These are phyloP conservation scores for Penicillium sp. DNA, from an alignment of 2,329 filamentous ascomycete genomes.

Conservation along the genomic window DNA sequence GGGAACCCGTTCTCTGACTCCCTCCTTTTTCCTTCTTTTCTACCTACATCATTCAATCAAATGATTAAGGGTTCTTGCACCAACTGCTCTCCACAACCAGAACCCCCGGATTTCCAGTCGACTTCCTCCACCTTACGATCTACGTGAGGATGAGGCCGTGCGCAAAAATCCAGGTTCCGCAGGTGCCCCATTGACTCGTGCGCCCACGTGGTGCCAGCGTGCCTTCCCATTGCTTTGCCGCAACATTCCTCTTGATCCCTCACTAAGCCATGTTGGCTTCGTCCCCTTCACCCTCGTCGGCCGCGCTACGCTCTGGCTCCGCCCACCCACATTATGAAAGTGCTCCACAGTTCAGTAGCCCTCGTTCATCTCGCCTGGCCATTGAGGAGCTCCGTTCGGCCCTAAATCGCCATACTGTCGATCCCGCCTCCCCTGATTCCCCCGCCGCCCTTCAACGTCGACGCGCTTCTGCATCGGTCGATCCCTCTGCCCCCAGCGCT, in stretches of 20 bases:
- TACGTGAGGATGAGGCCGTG: constrained; percentile 30
- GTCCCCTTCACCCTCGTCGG: constrained; percentile 42
- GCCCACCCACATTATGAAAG: constrained; percentile 34
- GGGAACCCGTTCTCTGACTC: background rate
- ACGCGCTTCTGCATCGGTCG: constrained; percentile 31
- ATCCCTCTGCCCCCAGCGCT: constrained; percentile 8
- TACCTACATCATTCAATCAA: constrained; percentile 1
- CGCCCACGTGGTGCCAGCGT: constrained; percentile 39
- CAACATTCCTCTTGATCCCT: constrained; percentile 18
- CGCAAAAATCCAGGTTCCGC: constrained; percentile 32
- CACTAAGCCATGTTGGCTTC: constrained; percentile 39
- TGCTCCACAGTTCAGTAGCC: constrained; percentile 33
- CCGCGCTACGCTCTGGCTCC: constrained; percentile 34
- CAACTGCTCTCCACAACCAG: constrained; percentile 1
- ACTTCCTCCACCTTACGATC: constrained; percentile 7
- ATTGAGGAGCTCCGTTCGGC: constrained; percentile 45
- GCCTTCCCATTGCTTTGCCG: constrained; percentile 22
- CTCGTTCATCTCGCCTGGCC: constrained; percentile 37
- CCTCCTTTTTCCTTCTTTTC: background rate
- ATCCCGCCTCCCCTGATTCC: constrained; percentile 32
- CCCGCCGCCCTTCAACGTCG: constrained; percentile 36
- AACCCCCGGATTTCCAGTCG: constrained; percentile 8
- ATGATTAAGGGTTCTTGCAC: constrained; percentile 1
- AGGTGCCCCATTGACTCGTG: constrained; percentile 37
- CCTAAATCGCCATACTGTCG: constrained; percentile 40